Evolutionary conservation across 345 rosid genomes (phyloP), one percentile per base, ranked within the genome.

Genomic region (Boechera retrofracta): DNA sequence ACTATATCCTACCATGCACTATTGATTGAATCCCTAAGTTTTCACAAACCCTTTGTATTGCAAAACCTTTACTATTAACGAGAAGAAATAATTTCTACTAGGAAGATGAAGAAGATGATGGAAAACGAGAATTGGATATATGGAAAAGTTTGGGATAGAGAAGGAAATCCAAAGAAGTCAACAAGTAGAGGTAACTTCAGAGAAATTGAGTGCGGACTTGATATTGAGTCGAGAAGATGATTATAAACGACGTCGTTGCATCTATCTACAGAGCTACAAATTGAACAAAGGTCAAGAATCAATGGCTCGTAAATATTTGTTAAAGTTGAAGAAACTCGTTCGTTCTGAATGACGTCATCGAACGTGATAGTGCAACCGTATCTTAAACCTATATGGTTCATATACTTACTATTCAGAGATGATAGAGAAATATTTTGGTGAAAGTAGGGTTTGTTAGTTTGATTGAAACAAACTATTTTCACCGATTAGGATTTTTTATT

Each of bases 241-340:
- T 13, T 75, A 47, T 10, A 67, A 31, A 75, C 53, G 67, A 58
- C 53, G 68, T 11, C 68, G 54, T 26, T 5, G 28, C 8, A 36
- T 36, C 16, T 75, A 36, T 67, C 61, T 75, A 24, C 21, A 58
- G 21, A 75, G 54, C 61, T 75, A 67, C 73, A 67, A 21, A 10
- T 59, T 75, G 33, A 58, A 75, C 33, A 16, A 48, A 2, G 28
- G 21, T 39, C 28, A 2, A 13, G 5, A 57, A 36, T 58, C 67
- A 48, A 31, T 6, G 6, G 52, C 33, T 48, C 67, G 39, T 67
- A 75, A 58, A 42, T 16, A 67, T 58, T 12, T 75, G 35, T 18
- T 4, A 18, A 26, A 59, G 67, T 59, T 75, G 67, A 75, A 75
- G 68, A 75, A 75, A 28, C 61, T 75, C 32, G 53, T 75, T 69